Evolutionary conservation across 148 eudicot genomes (phyloP), one percentile per base, ranked within the genome.

Genomic region (Nepenthes mirabilis): DNA sequence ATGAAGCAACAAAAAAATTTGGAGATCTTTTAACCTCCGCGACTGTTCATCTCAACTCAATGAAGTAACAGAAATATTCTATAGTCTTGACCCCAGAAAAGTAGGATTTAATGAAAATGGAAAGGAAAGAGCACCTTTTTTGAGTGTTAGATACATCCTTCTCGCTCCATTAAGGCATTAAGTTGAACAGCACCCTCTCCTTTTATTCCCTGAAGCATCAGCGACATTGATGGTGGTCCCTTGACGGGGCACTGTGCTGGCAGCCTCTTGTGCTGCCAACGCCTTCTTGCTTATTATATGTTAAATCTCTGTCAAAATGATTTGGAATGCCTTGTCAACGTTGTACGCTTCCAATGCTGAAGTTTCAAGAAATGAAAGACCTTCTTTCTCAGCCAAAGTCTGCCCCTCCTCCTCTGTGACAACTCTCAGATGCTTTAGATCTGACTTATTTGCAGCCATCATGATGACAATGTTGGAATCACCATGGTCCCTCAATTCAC

Each of bases 271-370:
- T 0, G 86, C 82, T 34, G 82, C 78, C 72, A 75, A 73, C 6
- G 86, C 86, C 63, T 81, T 81, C 70, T 78, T 79, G 78, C 82
- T 82, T n/a, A 79, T 66, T 37, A 82, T 77, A 65, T 79, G 87
- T 47, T 79, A 79, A 34, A 82, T 82, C 58, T 79, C 76, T 2
- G 82, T 67, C 62, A 82, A 79, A 36, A 82, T 75, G 33, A 79
- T 79, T 60, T 82, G 87, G 69, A 82, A 82, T 43, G 87, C 87
- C 58, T 77, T 77, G 56, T 82, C 87, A 2, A 79, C 55, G 55
- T 82, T 82, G 9, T 69, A 33, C 56, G 87, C 76, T 79, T 82
- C 83, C 52, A 82, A 57, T 2, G 83, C 87, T 9, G 83, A 82
- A 32, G 87, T 82, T 69, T 82, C 83, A 33, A 79, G 83, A 70